These are phyloP conservation scores for Solanum etuberosum DNA, from an alignment of 257 asterid genomes.

Conservation along the genomic window DNA sequence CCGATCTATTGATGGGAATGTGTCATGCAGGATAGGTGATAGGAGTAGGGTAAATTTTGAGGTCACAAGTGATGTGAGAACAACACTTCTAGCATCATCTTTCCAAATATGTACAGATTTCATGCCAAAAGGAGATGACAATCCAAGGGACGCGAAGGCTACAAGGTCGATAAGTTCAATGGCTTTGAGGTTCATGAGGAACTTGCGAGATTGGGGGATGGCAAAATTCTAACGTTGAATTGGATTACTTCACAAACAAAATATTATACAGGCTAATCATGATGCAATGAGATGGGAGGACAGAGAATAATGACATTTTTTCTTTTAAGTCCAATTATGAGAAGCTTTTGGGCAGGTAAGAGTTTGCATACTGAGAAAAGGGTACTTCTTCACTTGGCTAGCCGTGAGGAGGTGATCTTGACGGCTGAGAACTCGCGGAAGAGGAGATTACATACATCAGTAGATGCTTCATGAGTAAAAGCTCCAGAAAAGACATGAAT, in stretches of 20 bases:
- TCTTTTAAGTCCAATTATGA: not conserved
- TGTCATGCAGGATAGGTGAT: not conserved
- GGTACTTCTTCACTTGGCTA: not conserved
- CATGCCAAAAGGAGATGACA: not conserved
- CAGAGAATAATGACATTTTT: not conserved
- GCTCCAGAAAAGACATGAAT: not conserved
- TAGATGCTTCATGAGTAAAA: not conserved
- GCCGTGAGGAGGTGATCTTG: not conserved
- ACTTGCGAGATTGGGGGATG: not conserved
- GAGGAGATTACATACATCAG: not conserved
- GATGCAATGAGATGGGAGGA: not conserved
- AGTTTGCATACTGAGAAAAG: not conserved
- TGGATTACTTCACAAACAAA: not conserved
- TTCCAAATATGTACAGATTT: not conserved
- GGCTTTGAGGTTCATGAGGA: not conserved
- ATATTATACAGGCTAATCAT: not conserved
- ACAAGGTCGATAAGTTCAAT: not conserved
- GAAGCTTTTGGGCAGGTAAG: not conserved
- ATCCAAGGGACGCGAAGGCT: not conserved
- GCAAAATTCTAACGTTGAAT: not conserved
- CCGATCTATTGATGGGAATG: not conserved
- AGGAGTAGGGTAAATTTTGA: not conserved
- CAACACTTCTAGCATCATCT: not conserved
- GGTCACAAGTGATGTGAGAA: not conserved
- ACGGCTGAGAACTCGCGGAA: not conserved